Conservation (phyloP, 768 basidiomycete genomes). For the Coprinellus micaceus region DNA sequence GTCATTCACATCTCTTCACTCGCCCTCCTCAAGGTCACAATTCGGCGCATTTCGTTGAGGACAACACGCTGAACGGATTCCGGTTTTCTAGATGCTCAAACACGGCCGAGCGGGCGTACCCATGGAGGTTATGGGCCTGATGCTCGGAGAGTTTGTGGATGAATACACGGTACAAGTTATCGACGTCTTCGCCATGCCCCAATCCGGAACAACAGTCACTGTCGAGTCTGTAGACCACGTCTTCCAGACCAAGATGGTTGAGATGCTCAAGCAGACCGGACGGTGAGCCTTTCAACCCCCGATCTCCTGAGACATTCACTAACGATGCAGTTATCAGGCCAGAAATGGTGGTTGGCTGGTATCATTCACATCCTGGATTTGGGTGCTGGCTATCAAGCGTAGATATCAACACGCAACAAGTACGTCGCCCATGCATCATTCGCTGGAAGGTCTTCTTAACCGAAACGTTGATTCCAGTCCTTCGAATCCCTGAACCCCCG, state of each 20-base stretch:
- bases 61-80: not conserved
- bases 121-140: conserved; percentile 99
- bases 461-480: conserved; percentile 49
- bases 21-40: conserved; percentile 84
- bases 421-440: conserved; percentile 23
- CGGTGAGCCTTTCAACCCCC: conserved; percentile 49
- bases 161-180: conserved; percentile 93
- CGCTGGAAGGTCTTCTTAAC: conserved; percentile 4
- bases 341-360: conserved; percentile 99
- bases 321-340: conserved; percentile 47
- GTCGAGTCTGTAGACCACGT: conserved; percentile 99
- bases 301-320: not conserved
- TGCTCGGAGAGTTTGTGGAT: conserved; percentile 98
- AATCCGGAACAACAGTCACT: conserved; percentile 94
- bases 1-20: conserved; percentile 96
- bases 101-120: conserved; percentile 98
- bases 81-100: conserved; percentile 83
- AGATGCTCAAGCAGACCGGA: conserved; percentile 99
- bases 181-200: conserved; percentile 99
- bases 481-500: conserved; percentile 93
- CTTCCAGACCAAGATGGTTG: conserved; percentile 97
- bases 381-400: conserved; percentile 99
- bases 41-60: not conserved
- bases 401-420: conserved; percentile 99
- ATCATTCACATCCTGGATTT: conserved; percentile 99